Evolutionary conservation across 305 asterid species (phyloP), one percentile per base, ranked within the genome.

Genomic region (Solanum chacoense): DNA sequence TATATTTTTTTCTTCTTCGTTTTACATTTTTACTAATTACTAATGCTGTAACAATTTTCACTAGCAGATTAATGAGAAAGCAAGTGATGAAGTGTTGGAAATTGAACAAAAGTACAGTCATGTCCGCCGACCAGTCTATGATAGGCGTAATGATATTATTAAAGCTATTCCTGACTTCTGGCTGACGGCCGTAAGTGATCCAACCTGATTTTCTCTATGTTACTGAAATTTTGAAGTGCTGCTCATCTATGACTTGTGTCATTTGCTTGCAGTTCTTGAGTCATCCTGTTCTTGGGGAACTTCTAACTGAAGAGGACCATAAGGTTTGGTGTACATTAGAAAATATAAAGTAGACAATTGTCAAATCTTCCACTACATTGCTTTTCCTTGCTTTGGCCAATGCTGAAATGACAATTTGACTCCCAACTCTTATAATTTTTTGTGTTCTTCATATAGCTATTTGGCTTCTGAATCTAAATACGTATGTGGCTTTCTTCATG

Each of bases 151-250:
- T 89, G 95, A 94, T 11, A 87, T 94, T 84, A 92, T 97, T 88
- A 93, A 94, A 91, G 89, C 95, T 85, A 96, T 96, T 92, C 98
- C 98, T 50, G 96, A 97, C 90, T 97, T 97, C 94, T 97, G 99
- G 99, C 85, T 95, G 92, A 97, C 98, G 85, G 98, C 99, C 50
- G 99, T 97, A 73, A 92, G 98, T 94, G 37, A 89, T 91, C 69
- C 73, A n/a, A 69, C 86, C 36, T 72, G 34, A 35, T 81, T 31
- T 80, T n/a, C 29, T 38, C 14, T 38, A 36, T 85, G 14, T 50
- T 74, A 2, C 65, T 85, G 72, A 71, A 72, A 26, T 42, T 73
- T 69, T 37, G n/a, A 26, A 71, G 69, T 28, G 80, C 80, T 86
- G 38, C 67, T 86, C 42, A 37, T 88, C 42, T 81, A 32, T 29